Percentiles rank a stretch among this genome's conserved stretches.
Conservation (phyloP, 2,329 filamentous ascomycete genomes). For the Sphaerulina musiva region DNA sequence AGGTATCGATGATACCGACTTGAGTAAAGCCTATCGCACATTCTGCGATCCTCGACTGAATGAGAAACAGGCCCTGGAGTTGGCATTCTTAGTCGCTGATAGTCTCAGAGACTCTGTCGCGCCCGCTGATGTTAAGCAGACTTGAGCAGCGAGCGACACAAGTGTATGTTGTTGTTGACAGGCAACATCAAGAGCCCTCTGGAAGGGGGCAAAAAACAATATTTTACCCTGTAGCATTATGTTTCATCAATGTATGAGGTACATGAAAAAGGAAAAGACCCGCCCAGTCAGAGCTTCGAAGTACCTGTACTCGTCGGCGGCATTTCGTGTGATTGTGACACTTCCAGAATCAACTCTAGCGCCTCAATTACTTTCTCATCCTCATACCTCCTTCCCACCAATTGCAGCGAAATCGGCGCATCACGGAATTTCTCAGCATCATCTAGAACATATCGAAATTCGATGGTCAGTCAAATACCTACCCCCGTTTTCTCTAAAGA, state of each 20-base stretch:
- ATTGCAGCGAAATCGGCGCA: slow-evolving; percentile 48
- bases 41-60: slow-evolving; percentile 95
- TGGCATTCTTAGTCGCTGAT: slow-evolving; percentile 88
- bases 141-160: no score
- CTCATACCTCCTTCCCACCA: slow-evolving; percentile 48
- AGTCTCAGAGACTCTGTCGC: slow-evolving; percentile 18
- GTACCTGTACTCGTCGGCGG: no score
- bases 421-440: slow-evolving; percentile 42
- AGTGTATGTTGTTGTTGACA: no score
- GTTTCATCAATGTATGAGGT: no score
- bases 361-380: slow-evolving; percentile 49
- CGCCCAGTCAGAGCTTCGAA: no score
- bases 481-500: no score
- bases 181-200: no score
- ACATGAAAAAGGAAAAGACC: neutral
- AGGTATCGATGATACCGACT: slow-evolving; percentile 76
- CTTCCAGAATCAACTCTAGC: slow-evolving; percentile 33
- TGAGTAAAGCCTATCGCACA: slow-evolving; percentile 86
- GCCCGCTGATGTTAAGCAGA: neutral
- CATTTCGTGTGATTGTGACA: neutral
- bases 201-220: neutral
- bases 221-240: neutral
- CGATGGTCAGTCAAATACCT: neutral
- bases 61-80: slow-evolving; percentile 92
- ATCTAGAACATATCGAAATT: neutral